Evolutionary conservation across 495 filamentous ascomycete species (phyloP).

Genomic region (Elasticomyces elasticus): DNA sequence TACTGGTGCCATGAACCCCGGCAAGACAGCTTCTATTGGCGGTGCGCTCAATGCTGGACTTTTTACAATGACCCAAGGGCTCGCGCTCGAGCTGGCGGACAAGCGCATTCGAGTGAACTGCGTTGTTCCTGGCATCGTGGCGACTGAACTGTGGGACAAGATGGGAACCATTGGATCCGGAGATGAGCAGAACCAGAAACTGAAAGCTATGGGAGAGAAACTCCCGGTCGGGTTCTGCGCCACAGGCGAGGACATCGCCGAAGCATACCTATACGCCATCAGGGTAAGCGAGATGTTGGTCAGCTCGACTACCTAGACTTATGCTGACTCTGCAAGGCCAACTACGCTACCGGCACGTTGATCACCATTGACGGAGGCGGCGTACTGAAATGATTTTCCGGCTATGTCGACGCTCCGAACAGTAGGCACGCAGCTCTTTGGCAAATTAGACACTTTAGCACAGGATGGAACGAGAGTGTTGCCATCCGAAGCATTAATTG

Average conservation of each 20-base stretch:
- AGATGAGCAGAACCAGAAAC: constrained; percentile 10
- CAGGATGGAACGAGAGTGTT: too few relatives aligned
- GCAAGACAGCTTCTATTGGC: constrained; percentile 18
- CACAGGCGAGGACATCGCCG: constrained; percentile 17
- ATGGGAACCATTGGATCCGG: constrained; percentile 6
- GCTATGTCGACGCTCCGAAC: too few relatives aligned
- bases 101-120: constrained; percentile 21
- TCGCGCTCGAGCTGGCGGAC: constrained; percentile 17
- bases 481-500: too few relatives aligned
- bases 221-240: constrained; percentile 21
- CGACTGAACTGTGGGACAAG: constrained; percentile 23
- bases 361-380: constrained; percentile 11
- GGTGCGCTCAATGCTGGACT: constrained; percentile 19
- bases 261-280: constrained; percentile 19
- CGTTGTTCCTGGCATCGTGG: constrained; percentile 17
- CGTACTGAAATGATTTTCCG: neutral
- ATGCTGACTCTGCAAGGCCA: too few relatives aligned
- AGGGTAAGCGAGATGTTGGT: too few relatives aligned
- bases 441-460: too few relatives aligned
- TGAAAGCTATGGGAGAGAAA: constrained; percentile 3
- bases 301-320: too few relatives aligned
- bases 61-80: constrained; percentile 20
- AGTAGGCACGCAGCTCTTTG: too few relatives aligned
- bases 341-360: constrained; percentile 18
- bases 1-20: constrained; percentile 19